Evolutionary conservation across 306 rosid species (phyloP), one percentile per base, ranked within the genome.

Genomic region (Glycine latifolia): DNA sequence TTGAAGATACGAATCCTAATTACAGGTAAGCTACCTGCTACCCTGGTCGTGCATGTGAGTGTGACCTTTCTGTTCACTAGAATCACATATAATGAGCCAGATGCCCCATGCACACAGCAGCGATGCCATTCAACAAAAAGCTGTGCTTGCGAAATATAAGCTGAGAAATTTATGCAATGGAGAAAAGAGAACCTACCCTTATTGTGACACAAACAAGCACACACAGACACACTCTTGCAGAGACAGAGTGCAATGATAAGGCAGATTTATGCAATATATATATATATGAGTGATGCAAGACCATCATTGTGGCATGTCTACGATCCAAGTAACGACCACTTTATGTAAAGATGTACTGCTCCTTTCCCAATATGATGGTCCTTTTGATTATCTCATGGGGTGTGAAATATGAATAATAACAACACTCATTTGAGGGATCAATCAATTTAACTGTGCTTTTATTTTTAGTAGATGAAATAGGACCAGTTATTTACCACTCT

Each of bases 311-410:
- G 44, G 44, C 44, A 68, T 68, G 73, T 60, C 63, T 46, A 26
- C 48, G 11, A 71, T 66, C 50, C 52, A 68, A 63, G 50, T 73
- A 66, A 73, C 26, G 2, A 74, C 31, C 68, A 20, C 69, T 67
- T 15, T 67, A 60, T 60, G n/a, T 26, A 26, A 0, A 26, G 6
- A 81, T 67, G 49, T 80, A 63, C 60, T 35, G 48, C 52, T 31
- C n/a, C 66, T 78, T 80, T 80, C 59, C 63, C 75, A 81, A 55
- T 65, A 67, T 73, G 87, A 81, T 73, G 87, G 44, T 39, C 44
- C 84, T 58, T 71, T 75, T 80, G 46, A 80, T 80, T 69, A 80
- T 81, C 67, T 54, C 54, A 63, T 10, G 35, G 20, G 15, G 31
- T 50, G 20, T 52, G 17, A n/a, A 39, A 39, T 37, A 37, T 39